Percentiles rank a stretch among this genome's conserved stretches.
Evolutionary conservation across 2,329 filamentous ascomycete species (phyloP).

Genomic region (Blumeriella jaapii): DNA sequence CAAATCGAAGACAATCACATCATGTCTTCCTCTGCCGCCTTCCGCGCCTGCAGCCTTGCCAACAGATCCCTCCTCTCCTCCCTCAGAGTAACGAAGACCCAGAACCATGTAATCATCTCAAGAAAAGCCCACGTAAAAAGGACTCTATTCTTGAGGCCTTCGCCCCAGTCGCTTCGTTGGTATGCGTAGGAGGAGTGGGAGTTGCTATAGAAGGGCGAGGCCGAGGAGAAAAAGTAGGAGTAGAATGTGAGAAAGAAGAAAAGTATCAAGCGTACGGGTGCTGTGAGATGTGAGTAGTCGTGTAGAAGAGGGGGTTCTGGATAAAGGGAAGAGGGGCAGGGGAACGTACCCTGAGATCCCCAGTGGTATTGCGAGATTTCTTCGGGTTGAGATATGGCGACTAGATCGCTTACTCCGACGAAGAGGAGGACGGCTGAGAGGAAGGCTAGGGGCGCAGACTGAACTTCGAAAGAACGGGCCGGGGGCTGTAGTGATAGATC

Average conservation of each 20-base stretch:
- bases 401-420: constrained; percentile 50
- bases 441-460: constrained; percentile 61
- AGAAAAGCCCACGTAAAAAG: constrained; percentile 78
- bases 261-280: constrained; percentile 54
- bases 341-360: constrained; percentile 51
- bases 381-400: constrained; percentile 56
- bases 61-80: constrained; percentile 43
- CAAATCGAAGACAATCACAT: too few relatives aligned
- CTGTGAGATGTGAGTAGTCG: constrained; percentile 23
- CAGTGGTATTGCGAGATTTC: constrained; percentile 52
- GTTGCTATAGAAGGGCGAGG: constrained; percentile 38
- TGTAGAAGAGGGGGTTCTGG: constrained; percentile 13
- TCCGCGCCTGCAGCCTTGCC: constrained; percentile 23
- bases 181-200: constrained; percentile 24
- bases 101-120: constrained; percentile 80
- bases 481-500: constrained; percentile 49
- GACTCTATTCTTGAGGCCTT: constrained; percentile 69
- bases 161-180: constrained; percentile 39
- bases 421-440: constrained; percentile 56
- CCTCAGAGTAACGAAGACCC: constrained; percentile 61
- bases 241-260: constrained; percentile 52
- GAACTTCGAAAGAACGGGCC: constrained; percentile 54
- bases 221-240: constrained; percentile 47
- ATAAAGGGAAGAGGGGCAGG: constrained; percentile 33
- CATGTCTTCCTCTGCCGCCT: constrained; percentile 28